Evolutionary conservation across 192 early-diverging fungal genomes (phyloP).

Genomic region (Backusella westeae): DNA sequence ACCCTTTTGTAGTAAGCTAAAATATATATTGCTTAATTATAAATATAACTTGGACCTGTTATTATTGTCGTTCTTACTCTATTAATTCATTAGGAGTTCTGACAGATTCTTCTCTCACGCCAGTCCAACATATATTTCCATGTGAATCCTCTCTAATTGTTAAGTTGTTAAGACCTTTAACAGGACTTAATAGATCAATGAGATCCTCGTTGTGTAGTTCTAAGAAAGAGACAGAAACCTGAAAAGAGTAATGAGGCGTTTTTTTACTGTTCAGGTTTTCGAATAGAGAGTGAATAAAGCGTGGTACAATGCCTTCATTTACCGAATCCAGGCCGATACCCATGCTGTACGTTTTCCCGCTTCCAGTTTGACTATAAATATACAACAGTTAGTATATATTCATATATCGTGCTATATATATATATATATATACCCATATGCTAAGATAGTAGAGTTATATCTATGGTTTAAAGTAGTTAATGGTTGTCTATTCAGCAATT

Average conservation of each 20-base stretch:
- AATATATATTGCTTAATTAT: background rate
- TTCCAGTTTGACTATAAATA: constrained; percentile 73
- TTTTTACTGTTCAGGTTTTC: constrained; percentile 30
- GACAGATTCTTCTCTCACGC: constrained; percentile 79
- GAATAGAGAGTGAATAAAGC: constrained; percentile 63
- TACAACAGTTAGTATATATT: background rate
- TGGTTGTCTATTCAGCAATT: background rate
- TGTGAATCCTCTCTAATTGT: constrained; percentile 76
- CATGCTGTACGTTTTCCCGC: constrained; percentile 97
- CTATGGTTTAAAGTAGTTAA: constrained; percentile 31
- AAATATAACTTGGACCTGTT: background rate
- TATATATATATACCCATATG: constrained; percentile 62
- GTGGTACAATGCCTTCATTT: constrained; percentile 58
- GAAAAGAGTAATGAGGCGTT: constrained; percentile 35
- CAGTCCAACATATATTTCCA: constrained; percentile 84
- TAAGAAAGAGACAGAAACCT: constrained; percentile 77
- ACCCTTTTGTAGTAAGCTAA: constrained; percentile 52
- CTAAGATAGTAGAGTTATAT: constrained; percentile 90
- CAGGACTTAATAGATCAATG: constrained; percentile 73
- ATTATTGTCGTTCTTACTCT: constrained; percentile 29
- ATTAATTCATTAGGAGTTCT: constrained; percentile 58
- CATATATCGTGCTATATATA: background rate
- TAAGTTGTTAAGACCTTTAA: constrained; percentile 14
- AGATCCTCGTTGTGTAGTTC: constrained; percentile 99
- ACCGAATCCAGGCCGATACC: constrained; percentile 64